Evolutionary conservation across 2,329 filamentous ascomycete species (phyloP).

Genomic region (Fusarium pseudograminearum): DNA sequence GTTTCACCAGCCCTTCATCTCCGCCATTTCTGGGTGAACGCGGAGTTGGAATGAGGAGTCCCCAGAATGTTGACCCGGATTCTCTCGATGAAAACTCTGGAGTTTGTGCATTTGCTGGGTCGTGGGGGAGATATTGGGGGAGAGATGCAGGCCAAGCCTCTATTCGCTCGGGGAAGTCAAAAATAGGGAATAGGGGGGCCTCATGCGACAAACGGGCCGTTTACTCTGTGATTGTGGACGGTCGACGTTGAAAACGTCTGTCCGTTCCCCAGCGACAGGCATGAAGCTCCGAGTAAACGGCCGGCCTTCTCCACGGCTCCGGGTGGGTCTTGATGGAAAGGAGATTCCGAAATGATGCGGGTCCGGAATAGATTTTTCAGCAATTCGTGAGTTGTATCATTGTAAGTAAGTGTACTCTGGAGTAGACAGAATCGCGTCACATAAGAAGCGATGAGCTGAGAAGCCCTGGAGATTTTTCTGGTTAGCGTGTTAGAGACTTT

Average conservation of each 20-base stretch:
- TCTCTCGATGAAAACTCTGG: conserved; percentile 17
- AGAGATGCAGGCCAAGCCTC: neutral
- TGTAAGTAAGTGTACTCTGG: neutral
- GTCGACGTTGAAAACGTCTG: conserved; percentile 16
- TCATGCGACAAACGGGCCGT: conserved; percentile 37
- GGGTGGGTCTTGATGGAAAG: conserved; percentile 24
- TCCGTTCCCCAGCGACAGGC: conserved; percentile 41
- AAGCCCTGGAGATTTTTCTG: neutral
- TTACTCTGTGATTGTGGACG: conserved; percentile 12
- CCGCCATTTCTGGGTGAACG: conserved; percentile 22
- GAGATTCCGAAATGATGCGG: conserved; percentile 33
- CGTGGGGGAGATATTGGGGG: conserved; percentile 18
- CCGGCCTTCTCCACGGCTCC: conserved; percentile 42
- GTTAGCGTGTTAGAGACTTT: conserved; percentile 7
- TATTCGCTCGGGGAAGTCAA: conserved; percentile 23
- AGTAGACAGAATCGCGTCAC: conserved; percentile 7
- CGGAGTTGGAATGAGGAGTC: conserved; percentile 32
- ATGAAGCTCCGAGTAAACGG: conserved; percentile 46
- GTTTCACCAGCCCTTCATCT: conserved; percentile 36
- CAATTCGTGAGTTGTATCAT: neutral
- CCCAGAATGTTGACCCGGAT: conserved; percentile 29
- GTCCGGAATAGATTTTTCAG: conserved; percentile 25
- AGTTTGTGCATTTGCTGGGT: conserved; percentile 21
- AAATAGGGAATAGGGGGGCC: conserved; percentile 36
- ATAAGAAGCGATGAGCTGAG: conserved; percentile 1